Percentiles rank a stretch among this genome's conserved stretches.
phyloP scores from a whole-genome alignment of 108 stramenopile species.

The Parietichytrium sp. region DNA sequence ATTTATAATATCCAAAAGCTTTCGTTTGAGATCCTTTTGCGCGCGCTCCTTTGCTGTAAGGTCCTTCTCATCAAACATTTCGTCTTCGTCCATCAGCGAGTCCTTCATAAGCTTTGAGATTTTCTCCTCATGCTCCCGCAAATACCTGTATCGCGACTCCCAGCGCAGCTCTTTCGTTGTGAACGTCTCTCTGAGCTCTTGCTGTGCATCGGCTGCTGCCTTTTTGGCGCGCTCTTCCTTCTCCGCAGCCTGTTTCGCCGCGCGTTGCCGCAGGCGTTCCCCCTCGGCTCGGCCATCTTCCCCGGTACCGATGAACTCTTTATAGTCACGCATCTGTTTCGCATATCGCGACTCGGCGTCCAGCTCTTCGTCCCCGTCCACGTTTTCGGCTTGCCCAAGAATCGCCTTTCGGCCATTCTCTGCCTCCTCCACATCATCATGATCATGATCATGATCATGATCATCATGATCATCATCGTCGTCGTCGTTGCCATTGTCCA shows the following conservation, averaged over 20 bases:
- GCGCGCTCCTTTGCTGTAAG: conserved; percentile 74
- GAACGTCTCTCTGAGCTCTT: conserved; percentile 51
- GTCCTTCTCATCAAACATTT: conserved; percentile 70
- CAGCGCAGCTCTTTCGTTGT: conserved; percentile 72
- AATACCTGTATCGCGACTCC: conserved; percentile 81
- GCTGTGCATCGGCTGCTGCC: conserved; percentile 58
- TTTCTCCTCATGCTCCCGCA: conserved; percentile 87
- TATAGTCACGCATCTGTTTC: not conserved
- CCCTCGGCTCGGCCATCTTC: conserved; percentile 7
- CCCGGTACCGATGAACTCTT: conserved; percentile 11
- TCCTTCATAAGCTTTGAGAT: conserved; percentile 81
- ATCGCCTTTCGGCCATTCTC: not conserved
- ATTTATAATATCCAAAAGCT: conserved; percentile 79
- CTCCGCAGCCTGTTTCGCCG: not conserved
- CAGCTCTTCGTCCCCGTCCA: not conserved
- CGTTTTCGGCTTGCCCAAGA: not conserved
- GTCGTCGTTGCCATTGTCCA: not conserved
- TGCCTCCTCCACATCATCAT: not conserved
- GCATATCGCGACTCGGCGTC: not conserved
- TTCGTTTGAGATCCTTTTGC: conserved; percentile 68
- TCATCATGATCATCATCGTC: conserved; percentile 2
- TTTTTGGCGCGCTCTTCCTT: conserved; percentile 73
- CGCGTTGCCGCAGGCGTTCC: not conserved
- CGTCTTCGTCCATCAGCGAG: conserved; percentile 86
- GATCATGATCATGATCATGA: not conserved